phyloP scores from a whole-genome alignment of 129 eudicot species.

The Saussurea involucrata region DNA sequence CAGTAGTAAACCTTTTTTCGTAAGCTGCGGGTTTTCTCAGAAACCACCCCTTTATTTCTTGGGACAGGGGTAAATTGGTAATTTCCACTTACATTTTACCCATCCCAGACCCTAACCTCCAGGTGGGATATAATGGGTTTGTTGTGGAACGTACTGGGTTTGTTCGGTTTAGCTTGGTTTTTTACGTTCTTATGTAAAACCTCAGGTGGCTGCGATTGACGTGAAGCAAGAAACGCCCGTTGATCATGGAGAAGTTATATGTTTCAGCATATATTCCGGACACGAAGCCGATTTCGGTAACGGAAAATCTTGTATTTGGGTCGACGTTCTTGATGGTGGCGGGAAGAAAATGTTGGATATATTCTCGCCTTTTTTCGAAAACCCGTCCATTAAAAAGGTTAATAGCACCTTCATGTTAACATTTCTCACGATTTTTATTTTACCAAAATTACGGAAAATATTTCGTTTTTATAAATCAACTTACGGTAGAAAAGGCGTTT shows the following conservation, averaged over 20 bases:
- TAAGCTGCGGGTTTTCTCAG: neutral
- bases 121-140: neutral
- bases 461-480: neutral
- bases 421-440: neutral
- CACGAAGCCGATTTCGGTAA: conserved; percentile 70
- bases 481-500: neutral
- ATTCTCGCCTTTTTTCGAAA: conserved; percentile 86
- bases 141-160: too few species aligned
- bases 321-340: conserved; percentile 91
- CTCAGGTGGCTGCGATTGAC: conserved; percentile 83
- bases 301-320: conserved; percentile 96
- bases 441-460: neutral
- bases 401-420: neutral
- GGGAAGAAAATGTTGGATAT: conserved; percentile 55
- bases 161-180: neutral
- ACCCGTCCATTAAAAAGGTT: conserved; percentile 79
- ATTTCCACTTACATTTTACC: neutral
- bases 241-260: conserved; percentile 86
- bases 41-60: neutral
- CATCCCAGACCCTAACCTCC: neutral
- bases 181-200: neutral
- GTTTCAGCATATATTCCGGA: conserved; percentile 92
- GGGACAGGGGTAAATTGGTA: neutral
- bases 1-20: neutral
- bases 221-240: conserved; percentile 97